These are phyloP conservation scores for Fusarium sp. DNA, from an alignment of 2,329 filamentous ascomycete species.

Conservation along the genomic window DNA sequence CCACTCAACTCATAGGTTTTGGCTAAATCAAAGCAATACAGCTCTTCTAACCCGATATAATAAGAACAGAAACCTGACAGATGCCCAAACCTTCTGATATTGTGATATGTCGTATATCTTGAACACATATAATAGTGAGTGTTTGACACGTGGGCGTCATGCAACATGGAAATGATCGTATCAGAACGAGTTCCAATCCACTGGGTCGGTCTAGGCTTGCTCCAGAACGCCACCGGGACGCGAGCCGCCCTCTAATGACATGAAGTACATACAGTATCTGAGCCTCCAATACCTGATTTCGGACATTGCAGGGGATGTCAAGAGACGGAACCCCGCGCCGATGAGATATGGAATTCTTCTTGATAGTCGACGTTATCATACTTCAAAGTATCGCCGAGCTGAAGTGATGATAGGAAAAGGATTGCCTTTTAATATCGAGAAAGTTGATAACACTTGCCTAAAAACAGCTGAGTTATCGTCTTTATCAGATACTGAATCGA, in stretches of 20 bases:
- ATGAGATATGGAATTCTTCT: background rate
- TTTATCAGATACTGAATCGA: background rate
- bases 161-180: background rate
- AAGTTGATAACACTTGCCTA: background rate
- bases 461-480: background rate
- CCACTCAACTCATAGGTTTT: background rate
- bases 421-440: background rate
- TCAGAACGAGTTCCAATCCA: background rate
- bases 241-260: background rate
- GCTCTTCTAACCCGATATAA: background rate
- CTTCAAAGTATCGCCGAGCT: background rate
- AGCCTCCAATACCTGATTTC: background rate
- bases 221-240: background rate
- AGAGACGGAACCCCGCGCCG: background rate
- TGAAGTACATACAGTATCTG: background rate
- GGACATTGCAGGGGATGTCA: background rate
- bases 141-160: background rate
- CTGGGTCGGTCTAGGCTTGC: background rate
- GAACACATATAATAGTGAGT: fast-evolving
- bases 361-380: background rate
- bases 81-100: background rate
- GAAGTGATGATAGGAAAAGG: background rate
- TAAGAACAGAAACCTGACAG: background rate
- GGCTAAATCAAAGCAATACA: too few species aligned
- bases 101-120: too few species aligned